A percentile compares a stretch with the other conserved stretches of the same genome.
These are phyloP conservation scores for Penicillium coprophilum DNA, from an alignment of 495 filamentous ascomycete genomes.

Conservation along the genomic window DNA sequence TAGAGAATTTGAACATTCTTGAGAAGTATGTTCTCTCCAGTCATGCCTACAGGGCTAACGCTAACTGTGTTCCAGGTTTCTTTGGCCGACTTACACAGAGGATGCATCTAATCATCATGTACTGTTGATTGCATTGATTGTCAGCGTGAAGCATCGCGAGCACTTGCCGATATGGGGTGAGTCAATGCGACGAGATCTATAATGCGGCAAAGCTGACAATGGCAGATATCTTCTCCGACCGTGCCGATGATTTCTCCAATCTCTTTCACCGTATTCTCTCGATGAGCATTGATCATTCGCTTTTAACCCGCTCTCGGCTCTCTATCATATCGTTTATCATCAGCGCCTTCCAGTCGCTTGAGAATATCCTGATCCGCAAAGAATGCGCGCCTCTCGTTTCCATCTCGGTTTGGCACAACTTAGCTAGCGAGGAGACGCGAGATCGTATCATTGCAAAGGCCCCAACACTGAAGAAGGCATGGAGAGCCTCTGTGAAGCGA, in stretches of 20 bases:
- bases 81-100: constrained; percentile 92
- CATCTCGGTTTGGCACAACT: constrained; percentile 92
- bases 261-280: constrained; percentile 89
- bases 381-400: constrained; percentile 95
- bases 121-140: constrained; percentile 76
- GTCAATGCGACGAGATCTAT: constrained; percentile 19
- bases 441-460: constrained; percentile 68
- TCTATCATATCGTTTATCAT: constrained; percentile 86
- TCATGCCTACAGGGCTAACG: constrained; percentile 25
- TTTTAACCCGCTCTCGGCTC: constrained; percentile 68
- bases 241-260: constrained; percentile 78
- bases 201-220: constrained; percentile 17
- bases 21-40: constrained; percentile 61
- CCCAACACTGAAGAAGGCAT: constrained; percentile 75
- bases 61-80: constrained; percentile 55
- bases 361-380: constrained; percentile 84
- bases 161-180: constrained; percentile 82
- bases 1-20: constrained; percentile 88
- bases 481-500: constrained; percentile 82
- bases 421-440: constrained; percentile 69
- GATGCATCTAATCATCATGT: constrained; percentile 89
- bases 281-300: constrained; percentile 78
- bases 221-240: constrained; percentile 70
- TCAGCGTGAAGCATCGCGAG: constrained; percentile 86
- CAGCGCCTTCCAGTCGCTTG: constrained; percentile 88